Conservation (phyloP, 2,329 filamentous ascomycete species). For the Pestalotiopsis sp. region DNA sequence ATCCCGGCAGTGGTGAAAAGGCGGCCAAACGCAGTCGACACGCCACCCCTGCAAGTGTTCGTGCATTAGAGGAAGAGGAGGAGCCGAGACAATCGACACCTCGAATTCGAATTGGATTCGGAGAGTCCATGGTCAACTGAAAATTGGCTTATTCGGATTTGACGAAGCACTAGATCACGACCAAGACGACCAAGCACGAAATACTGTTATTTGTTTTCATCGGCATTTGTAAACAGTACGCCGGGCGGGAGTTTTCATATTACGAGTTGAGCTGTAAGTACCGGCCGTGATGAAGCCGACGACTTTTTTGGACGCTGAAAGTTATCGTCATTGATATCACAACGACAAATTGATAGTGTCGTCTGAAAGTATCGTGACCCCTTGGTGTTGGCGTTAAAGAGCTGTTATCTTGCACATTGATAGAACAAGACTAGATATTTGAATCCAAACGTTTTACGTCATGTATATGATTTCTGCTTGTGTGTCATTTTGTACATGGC, state of each 20-base stretch:
- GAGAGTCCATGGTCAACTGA: conserved; percentile 9
- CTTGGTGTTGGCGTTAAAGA: not conserved
- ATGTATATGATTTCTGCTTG: not conserved
- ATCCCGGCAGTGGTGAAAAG: conserved; percentile 28
- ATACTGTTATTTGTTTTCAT: conserved; percentile 1
- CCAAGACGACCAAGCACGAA: not conserved
- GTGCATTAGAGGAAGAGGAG: conserved; percentile 48
- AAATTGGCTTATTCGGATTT: not conserved
- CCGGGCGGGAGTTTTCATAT: not conserved
- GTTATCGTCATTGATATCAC: not conserved
- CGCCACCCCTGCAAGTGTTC: conserved; percentile 47
- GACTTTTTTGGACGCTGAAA: not conserved
- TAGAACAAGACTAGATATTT: not conserved
- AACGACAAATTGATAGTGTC: not conserved
- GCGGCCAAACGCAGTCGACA: conserved; percentile 46
- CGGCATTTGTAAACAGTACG: not conserved
- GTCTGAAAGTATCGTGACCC: not conserved
- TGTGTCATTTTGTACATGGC: not conserved
- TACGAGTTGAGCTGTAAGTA: not conserved
- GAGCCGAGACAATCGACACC: conserved; percentile 41
- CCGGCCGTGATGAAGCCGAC: not conserved
- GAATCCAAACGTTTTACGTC: not conserved
- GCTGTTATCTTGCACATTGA: not conserved
- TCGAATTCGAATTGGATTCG: conserved; percentile 22
- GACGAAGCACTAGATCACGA: not conserved